Evolutionary conservation across 345 rosid species (phyloP), one percentile per base, ranked within the genome.

Genomic region (Eucalyptus erythrocorys): DNA sequence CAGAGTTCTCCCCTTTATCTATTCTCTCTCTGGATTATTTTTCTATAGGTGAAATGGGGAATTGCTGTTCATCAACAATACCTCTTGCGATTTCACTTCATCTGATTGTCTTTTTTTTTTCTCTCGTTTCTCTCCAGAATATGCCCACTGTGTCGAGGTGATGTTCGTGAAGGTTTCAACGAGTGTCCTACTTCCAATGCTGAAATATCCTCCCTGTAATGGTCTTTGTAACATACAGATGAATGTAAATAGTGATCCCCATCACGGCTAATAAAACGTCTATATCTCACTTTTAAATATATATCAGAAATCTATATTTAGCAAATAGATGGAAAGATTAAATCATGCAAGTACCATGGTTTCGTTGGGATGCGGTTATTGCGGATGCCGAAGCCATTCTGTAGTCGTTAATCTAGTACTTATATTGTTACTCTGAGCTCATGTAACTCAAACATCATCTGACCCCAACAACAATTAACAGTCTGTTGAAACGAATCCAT

Each of bases 101-200:
- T 45, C 68, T 87, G 86, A 49, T 53, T 15, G 43, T 40, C 87
- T 40, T 24, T 30, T 34, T 50, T 37, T 59, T 22, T 37, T 4
- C 8, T n/a, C 57, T 82, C 48, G 40, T 57, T 86, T 48, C 49
- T 89, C 88, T 91, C 34, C 94, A 95, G 97, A 89, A 92, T 96
- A n/a, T 96, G 98, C 89, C 97, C 96, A 2, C 94, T 96, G 19
- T 96, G 97, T 87, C 94, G 98, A 47, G 95, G 95, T 86, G 96
- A 95, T 89, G 98, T 96, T 87, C 90, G 95, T 50, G 92, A 92
- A 34, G 92, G 87, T 87, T 88, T 55, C 68, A 66, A 43, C 1
- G 94, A 87, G 30, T 14, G 87, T 32, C 88, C 94, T 48, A 88
- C 49, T 53, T 85, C 90, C 26, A 88, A 88, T 89, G 45, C 93